These are phyloP conservation scores for Phytopythium vexans DNA, from an alignment of 352 stramenopile species.

Conservation along the genomic window DNA sequence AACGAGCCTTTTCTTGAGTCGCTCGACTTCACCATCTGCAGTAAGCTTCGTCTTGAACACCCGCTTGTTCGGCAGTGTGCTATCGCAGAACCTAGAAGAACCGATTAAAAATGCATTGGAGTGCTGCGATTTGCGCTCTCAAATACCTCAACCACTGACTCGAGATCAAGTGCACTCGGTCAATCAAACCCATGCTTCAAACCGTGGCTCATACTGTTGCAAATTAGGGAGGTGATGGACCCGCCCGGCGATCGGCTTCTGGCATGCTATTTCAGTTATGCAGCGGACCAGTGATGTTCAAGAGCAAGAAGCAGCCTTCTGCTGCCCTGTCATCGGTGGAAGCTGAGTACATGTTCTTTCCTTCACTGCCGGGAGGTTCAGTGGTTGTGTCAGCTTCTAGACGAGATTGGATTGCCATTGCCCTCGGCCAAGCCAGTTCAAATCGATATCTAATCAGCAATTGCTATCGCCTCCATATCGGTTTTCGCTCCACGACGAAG, in stretches of 20 bases:
- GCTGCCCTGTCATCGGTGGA: slow-evolving; percentile 16
- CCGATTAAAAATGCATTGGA: slow-evolving; percentile 13
- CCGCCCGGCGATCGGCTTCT: slow-evolving; percentile 13
- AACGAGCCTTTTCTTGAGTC: too few species aligned
- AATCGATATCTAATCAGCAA: slow-evolving; percentile 5
- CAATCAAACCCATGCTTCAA: not conserved
- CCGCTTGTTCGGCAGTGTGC: not conserved
- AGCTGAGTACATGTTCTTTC: slow-evolving; percentile 19
- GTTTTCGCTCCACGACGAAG: not conserved
- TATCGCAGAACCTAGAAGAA: slow-evolving; percentile 13
- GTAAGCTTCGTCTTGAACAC: too few species aligned
- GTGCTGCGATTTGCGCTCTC: slow-evolving; percentile 11
- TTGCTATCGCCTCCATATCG: not conserved
- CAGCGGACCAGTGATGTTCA: slow-evolving; percentile 13
- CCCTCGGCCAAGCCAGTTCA: not conserved
- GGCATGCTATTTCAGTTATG: slow-evolving; percentile 10
- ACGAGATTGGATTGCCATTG: slow-evolving; percentile 1
- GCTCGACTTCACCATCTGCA: too few species aligned
- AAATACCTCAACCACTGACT: slow-evolving; percentile 11
- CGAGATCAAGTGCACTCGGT: slow-evolving; percentile 6
- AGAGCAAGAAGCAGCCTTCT: slow-evolving; percentile 11
- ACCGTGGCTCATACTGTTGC: slow-evolving; percentile 9
- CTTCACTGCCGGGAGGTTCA: slow-evolving; percentile 8
- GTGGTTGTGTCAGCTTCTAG: slow-evolving; percentile 12
- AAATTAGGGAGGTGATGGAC: slow-evolving; percentile 14